Percentiles rank a stretch among this genome's conserved stretches.
These are phyloP conservation scores for Aspergillus sp. DNA, from an alignment of 2,329 filamentous ascomycete species.

Conservation along the genomic window DNA sequence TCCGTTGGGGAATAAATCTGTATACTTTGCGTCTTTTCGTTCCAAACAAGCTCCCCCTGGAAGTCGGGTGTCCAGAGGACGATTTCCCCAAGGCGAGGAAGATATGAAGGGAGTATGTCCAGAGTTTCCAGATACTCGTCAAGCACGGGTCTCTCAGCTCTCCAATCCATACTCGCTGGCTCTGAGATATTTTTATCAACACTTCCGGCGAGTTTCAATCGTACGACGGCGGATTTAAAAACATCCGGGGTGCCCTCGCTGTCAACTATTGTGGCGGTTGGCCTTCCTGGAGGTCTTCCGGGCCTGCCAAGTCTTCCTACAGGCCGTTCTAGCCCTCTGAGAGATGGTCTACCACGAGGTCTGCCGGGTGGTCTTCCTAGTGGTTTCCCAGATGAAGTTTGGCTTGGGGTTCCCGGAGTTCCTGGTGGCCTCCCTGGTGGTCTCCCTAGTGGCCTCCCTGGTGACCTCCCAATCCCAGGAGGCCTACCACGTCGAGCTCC, in stretches of 20 bases:
- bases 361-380: background rate
- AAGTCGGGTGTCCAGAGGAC: constrained; percentile 52
- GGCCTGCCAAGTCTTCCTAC: constrained; percentile 11
- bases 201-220: constrained; percentile 42
- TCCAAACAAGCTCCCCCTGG: constrained; percentile 38
- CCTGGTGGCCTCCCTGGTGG: constrained; percentile 10
- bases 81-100: constrained; percentile 57
- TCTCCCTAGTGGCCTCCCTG: constrained; percentile 5
- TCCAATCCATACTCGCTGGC: constrained; percentile 57
- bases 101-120: constrained; percentile 48
- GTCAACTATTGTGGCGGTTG: constrained; percentile 32
- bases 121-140: constrained; percentile 43
- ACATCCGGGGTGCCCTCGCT: constrained; percentile 56
- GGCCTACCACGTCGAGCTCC: constrained; percentile 11
- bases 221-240: constrained; percentile 51
- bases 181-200: constrained; percentile 52
- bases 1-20: constrained; percentile 36
- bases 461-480: constrained; percentile 7
- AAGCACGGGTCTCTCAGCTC: constrained; percentile 48
- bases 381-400: too few relatives aligned
- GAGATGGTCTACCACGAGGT: constrained; percentile 8
- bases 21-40: constrained; percentile 27
- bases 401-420: background rate
- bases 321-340: constrained; percentile 8
- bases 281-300: constrained; percentile 1